phyloP scores from a whole-genome alignment of 176 grass and related monocot species.

The Oryza coarctata region DNA sequence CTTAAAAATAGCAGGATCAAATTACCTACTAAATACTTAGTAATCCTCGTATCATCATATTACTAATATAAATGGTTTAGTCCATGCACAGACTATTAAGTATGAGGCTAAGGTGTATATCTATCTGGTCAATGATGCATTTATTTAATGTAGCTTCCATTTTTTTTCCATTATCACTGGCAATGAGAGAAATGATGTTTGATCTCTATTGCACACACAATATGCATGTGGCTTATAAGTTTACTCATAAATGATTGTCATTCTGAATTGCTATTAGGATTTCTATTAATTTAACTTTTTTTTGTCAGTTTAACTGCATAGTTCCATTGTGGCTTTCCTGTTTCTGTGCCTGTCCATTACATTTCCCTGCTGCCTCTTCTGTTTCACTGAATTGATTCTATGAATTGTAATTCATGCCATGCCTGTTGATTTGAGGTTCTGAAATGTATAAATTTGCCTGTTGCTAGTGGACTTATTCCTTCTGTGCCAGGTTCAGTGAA shows the following conservation, averaged over 20 bases:
- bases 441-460: conserved; percentile 12
- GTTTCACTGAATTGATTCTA: conserved; percentile 9
- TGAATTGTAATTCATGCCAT: conserved; percentile 16
- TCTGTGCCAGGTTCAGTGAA: conserved; percentile 74
- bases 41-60: neutral
- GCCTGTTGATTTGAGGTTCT: neutral
- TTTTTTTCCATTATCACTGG: neutral
- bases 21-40: neutral
- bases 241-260: neutral
- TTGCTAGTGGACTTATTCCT: conserved; percentile 24
- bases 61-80: conserved; percentile 14
- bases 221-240: neutral
- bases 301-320: conserved; percentile 5
- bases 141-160: neutral
- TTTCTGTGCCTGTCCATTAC: neutral
- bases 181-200: neutral
- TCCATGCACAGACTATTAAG: neutral
- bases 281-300: neutral
- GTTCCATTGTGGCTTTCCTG: neutral
- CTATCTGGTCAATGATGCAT: neutral
- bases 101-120: neutral
- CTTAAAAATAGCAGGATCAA: conserved; percentile 7
- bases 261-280: conserved; percentile 1
- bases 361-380: neutral
- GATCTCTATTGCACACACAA: neutral